phyloP scores from a whole-genome alignment of 768 basidiomycete genomes.

The Boletus sensibilis region DNA sequence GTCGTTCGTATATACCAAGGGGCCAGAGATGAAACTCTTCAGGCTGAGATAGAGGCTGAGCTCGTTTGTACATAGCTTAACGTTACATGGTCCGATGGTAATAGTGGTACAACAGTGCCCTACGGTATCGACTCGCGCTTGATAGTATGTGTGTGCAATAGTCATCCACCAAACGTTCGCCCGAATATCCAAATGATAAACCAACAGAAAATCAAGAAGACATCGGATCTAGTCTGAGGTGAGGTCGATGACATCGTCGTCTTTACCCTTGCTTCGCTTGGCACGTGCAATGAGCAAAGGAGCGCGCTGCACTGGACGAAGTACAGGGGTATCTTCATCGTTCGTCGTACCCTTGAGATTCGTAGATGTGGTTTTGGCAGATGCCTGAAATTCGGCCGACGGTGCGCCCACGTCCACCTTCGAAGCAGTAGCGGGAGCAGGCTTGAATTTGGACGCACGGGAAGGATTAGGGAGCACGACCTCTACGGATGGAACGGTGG shows the following conservation, averaged over 20 bases:
- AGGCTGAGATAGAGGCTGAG: too few species aligned
- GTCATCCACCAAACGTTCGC: background rate
- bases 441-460: conserved; percentile 22
- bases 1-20: too few species aligned
- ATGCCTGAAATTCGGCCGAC: background rate
- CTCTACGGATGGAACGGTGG: background rate
- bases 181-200: background rate
- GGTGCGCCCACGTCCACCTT: background rate
- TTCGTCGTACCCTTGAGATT: background rate
- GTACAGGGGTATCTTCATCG: background rate
- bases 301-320: background rate
- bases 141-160: background rate
- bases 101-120: background rate
- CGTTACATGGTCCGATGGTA: background rate
- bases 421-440: background rate
- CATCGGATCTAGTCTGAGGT: conserved; percentile 29
- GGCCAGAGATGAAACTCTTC: too few species aligned
- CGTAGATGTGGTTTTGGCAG: background rate
- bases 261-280: conserved; percentile 5
- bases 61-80: background rate
- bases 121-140: background rate
- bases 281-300: conserved; percentile 27
- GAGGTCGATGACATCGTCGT: conserved; percentile 41
- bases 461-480: background rate
- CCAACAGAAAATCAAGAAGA: background rate